A percentile compares a stretch with the other conserved stretches of the same genome.
Conservation (phyloP, 192 early-diverging fungal genomes). For the Gryganskiella cystojenkinii region DNA sequence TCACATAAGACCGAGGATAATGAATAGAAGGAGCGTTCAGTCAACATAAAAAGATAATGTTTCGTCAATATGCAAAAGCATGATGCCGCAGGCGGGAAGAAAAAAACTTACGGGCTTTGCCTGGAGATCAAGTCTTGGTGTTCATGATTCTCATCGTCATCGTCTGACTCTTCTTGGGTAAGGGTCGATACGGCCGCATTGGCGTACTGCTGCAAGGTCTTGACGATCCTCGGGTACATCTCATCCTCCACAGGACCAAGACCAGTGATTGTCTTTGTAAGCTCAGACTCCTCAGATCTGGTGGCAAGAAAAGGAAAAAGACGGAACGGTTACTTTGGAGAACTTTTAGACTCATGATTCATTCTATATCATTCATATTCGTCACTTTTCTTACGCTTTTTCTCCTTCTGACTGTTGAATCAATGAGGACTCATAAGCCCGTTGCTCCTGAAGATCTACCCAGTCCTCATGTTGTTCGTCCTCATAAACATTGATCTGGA, state of each 20-base stretch:
- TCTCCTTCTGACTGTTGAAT: constrained; percentile 8
- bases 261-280: constrained; percentile 18
- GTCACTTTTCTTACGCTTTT: constrained; percentile 38
- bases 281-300: constrained; percentile 15
- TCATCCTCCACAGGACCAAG: constrained; percentile 41
- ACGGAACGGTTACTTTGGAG: neutral
- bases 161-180: constrained; percentile 21
- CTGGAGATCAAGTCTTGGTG: constrained; percentile 22
- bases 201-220: constrained; percentile 44
- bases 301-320: neutral
- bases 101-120: constrained; percentile 28
- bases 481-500: constrained; percentile 55
- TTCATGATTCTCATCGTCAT: constrained; percentile 13
- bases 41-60: neutral
- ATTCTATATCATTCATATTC: too few relatives aligned
- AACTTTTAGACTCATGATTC: too few relatives aligned
- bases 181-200: constrained; percentile 28
- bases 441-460: constrained; percentile 49
- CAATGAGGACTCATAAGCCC: constrained; percentile 47
- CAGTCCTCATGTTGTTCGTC: constrained; percentile 56
- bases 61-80: neutral
- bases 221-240: constrained; percentile 42
- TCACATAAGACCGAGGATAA: neutral
- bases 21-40: neutral
- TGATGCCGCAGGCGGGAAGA: neutral